Evolutionary conservation across 2,329 filamentous ascomycete species (phyloP), one percentile per base, ranked within the genome.

Genomic region (Verticillium isaacii): DNA sequence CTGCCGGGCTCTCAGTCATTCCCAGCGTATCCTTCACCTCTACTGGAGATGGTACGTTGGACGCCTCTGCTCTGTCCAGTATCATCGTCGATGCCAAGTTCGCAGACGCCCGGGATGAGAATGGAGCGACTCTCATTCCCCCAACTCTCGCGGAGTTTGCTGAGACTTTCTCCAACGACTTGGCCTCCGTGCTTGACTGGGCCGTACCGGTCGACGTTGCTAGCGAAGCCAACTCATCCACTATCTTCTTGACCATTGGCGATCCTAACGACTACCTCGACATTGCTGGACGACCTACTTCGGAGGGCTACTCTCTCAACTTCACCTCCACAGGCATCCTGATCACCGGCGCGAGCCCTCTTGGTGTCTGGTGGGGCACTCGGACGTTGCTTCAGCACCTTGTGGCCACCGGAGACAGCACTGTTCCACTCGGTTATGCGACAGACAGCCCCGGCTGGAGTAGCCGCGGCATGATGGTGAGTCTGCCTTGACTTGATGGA

Each of bases 91-190:
- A 85, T 63, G 61, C 66, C 2, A 67, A 68, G 3, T 81, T 75
- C 67, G 73, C 77, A 1, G 65, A 77, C 6, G 62, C 69, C 1
- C 74, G 76, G 5, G 78, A 86, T 65, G 69, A 73, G 1, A 60
- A 71, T 9, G 83, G 83, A 25, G 73, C 78, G 63, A 85, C 81
- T 0, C 68, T 83, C 17, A 84, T 85, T 23, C 82, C 82, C 2
- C 82, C 82, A 1, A 82, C 76, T 0, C 70, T 85, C 2, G 66
- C 66, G 9, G 73, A 79, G 3, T 85, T 85, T 61, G 80, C 80
- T 0, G 63, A 67, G 2, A 80, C 77, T 0, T 85, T 85, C 58
- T 73, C 72, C 2, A 64, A 68, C 0, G 75, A 79, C 57, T 60
- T 78, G 12, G 55, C 63, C 12, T 65, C 64, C 14, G 66, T 66